Base-by-base conservation (phyloP, 495 filamentous ascomycete species). In the Endocarpon pusillum region DNA sequence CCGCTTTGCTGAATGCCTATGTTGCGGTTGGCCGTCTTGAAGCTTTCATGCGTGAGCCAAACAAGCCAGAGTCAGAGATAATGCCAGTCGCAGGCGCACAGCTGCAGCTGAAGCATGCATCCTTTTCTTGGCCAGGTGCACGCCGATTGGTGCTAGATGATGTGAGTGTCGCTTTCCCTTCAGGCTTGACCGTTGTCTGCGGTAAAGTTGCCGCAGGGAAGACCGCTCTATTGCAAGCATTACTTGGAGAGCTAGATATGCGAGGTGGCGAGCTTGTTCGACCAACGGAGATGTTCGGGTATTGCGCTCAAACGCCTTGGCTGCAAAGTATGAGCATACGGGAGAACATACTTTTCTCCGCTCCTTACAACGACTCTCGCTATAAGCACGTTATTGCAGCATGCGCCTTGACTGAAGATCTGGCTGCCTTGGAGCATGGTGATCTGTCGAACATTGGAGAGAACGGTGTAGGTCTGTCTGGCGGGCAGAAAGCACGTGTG, bases 241-340 rank as follows among this genome's bases (percentile, higher is more conserved):
- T 87, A 2, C 60, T 92, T 3, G 81, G 82, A 0, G 83, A 92
- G 44, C 57, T 92, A 10, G 78, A 92, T 43, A 64, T 63, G 41
- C 48, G 66, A 11, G 47, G 50, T 9, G 82, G 83, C 5, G 57
- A 67, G 4, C 64, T 65, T 16, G 49, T 57, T 7, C 52, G 73
- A 11, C 71, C 80, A 3, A 68, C 66, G 17, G 73, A 77, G 33
- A 75, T 75, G 58, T 57, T 87, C 1, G 81, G 75, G 7, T 92
- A 86, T 54, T 86, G 80, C 47, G 71, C 74, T 2, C 81, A 92
- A 43, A 78, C 72, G 3, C 78, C 83, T n/a, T 92, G 83, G 83
- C 61, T 92, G 4, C 80, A 89, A 47, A 87, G 78, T 44, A 87
- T 87, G 81, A 86, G 71, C 38, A 84, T 92, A 29, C 74, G 75